phyloP scores from a whole-genome alignment of 352 stramenopile species.

The Phytopythium cucurbitacearum region DNA sequence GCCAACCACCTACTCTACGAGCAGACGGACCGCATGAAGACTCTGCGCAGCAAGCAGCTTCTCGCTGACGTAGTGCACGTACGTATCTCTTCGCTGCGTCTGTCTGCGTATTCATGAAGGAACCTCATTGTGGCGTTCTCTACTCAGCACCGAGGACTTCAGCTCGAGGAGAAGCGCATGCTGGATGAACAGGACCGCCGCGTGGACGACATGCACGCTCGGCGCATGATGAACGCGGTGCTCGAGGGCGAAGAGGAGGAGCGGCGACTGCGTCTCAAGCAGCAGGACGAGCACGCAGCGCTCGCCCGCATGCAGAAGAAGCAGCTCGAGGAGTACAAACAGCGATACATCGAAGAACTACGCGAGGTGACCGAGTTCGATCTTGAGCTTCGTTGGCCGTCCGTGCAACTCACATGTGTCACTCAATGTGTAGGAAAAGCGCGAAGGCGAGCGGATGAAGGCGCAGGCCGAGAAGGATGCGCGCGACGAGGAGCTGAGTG shows the following conservation, averaged over 20 bases:
- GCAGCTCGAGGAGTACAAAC: conserved; percentile 84
- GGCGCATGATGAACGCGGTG: conserved; percentile 46
- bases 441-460: conserved; percentile 59
- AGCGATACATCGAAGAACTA: conserved; percentile 71
- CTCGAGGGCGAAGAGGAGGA: conserved; percentile 52
- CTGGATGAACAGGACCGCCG: conserved; percentile 62
- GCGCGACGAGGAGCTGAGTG: conserved; percentile 49
- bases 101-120: not conserved
- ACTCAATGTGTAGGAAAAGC: conserved; percentile 42
- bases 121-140: not conserved
- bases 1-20: conserved; percentile 88
- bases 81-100: conserved; percentile 1
- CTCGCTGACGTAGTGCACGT: conserved; percentile 83
- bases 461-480: conserved; percentile 54
- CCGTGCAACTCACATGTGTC: conserved; percentile 5
- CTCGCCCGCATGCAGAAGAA: conserved; percentile 62
- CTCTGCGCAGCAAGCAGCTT: conserved; percentile 79
- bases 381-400: conserved; percentile 2
- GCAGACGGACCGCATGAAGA: conserved; percentile 92
- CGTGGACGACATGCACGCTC: conserved; percentile 45
- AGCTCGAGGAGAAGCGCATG: conserved; percentile 66
- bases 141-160: conserved; percentile 68
- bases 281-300: conserved; percentile 39
- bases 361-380: conserved; percentile 30
- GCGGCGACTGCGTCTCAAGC: conserved; percentile 28